Evolutionary conservation across 306 rosid genomes (phyloP).

Genomic region (Crataegus laevigata): DNA sequence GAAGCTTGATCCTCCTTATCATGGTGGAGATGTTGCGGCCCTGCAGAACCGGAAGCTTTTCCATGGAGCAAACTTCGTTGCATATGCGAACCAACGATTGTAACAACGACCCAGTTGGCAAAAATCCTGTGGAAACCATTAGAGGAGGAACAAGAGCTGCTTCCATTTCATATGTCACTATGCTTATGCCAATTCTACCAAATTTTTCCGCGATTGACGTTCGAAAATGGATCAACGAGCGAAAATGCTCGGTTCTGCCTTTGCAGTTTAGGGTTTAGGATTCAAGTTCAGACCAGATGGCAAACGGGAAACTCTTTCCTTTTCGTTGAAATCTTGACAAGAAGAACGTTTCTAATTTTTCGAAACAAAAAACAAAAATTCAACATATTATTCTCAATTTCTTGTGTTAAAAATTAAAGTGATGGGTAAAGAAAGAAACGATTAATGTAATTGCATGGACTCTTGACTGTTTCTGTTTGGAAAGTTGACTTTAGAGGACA

Average conservation of each 20-base stretch:
- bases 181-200: neutral
- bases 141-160: conserved; percentile 33
- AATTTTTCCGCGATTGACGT: neutral
- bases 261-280: neutral
- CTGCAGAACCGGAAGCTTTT: conserved; percentile 49
- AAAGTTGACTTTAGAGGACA: conserved; percentile 29
- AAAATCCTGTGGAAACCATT: conserved; percentile 47
- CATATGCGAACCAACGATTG: conserved; percentile 58
- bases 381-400: neutral
- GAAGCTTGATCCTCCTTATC: conserved; percentile 80
- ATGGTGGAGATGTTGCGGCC: conserved; percentile 56
- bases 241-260: neutral
- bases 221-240: neutral
- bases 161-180: conserved; percentile 26
- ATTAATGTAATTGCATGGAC: conserved; percentile 28
- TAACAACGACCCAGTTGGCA: conserved; percentile 63
- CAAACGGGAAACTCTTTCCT: neutral
- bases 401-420: neutral
- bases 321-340: neutral
- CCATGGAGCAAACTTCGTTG: conserved; percentile 57
- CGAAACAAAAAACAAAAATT: neutral
- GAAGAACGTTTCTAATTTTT: neutral
- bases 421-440: conserved; percentile 4
- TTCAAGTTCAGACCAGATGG: neutral
- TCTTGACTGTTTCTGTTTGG: conserved; percentile 54